Percentiles rank a stretch among this genome's conserved stretches.
Evolutionary conservation across 257 asterid species (phyloP).

Genomic region (Nicotiana knightiana): DNA sequence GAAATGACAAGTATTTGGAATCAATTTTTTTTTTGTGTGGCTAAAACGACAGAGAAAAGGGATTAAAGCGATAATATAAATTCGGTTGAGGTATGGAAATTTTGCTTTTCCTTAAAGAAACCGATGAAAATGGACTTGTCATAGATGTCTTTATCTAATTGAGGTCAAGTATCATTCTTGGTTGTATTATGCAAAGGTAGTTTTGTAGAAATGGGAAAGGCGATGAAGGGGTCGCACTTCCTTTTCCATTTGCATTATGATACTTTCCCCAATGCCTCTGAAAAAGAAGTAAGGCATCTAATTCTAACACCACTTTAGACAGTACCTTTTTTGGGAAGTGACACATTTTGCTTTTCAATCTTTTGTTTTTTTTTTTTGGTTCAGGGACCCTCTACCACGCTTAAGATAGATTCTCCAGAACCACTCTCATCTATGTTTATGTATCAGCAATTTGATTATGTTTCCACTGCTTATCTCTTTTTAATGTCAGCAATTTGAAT

Average conservation of each 20-base stretch:
- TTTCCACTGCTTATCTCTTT: neutral
- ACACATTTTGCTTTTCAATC: slow-evolving; percentile 7
- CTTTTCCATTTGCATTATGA: neutral
- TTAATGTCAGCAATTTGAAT: neutral
- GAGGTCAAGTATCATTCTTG: slow-evolving; percentile 3
- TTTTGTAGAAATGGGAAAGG: neutral
- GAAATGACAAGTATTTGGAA: too few relatives aligned
- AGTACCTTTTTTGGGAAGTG: neutral
- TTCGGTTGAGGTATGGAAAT: too few relatives aligned
- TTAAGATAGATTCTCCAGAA: neutral
- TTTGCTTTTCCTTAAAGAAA: too few relatives aligned
- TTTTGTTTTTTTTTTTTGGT: neutral
- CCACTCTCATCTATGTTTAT: too few relatives aligned
- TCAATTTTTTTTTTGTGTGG: too few relatives aligned
- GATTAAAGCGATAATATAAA: too few relatives aligned
- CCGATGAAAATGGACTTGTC: neutral
- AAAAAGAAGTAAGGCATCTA: slow-evolving; percentile 37
- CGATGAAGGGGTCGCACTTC: neutral
- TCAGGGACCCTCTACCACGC: neutral
- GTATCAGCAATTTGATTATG: too few relatives aligned
- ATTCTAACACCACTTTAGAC: slow-evolving; percentile 10
- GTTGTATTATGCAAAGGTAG: neutral
- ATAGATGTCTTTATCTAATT: neutral
- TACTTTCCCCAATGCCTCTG: slow-evolving; percentile 26
- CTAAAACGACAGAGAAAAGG: too few relatives aligned